Conservation (phyloP, 2,329 filamentous ascomycete species). For the Remersonia thermophila region DNA sequence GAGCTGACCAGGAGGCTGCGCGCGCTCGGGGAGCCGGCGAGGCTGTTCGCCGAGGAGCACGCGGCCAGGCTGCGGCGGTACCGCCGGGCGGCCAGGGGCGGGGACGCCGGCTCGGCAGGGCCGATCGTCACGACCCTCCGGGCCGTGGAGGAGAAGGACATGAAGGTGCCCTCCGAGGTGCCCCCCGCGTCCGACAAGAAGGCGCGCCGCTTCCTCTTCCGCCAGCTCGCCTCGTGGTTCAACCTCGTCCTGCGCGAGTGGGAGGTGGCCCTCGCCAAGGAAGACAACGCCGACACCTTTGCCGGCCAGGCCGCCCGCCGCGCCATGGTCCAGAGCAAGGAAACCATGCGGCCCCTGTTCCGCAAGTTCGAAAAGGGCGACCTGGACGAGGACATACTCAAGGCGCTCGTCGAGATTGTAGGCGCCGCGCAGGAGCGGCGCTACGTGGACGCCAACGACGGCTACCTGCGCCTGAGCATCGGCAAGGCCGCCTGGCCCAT, state of each 20-base stretch:
- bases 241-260: slow-evolving; percentile 90
- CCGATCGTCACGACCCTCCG: slow-evolving; percentile 79
- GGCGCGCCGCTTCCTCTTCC: slow-evolving; percentile 59
- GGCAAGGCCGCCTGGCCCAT: slow-evolving; percentile 98
- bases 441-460: slow-evolving; percentile 94
- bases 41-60: slow-evolving; percentile 73
- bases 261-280: slow-evolving; percentile 62
- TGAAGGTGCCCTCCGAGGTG: slow-evolving; percentile 62
- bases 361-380: slow-evolving; percentile 75
- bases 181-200: slow-evolving; percentile 49
- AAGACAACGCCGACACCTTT: slow-evolving; percentile 50
- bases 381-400: slow-evolving; percentile 64
- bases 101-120: slow-evolving; percentile 49
- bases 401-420: slow-evolving; percentile 83
- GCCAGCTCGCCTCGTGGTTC: slow-evolving; percentile 90
- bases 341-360: slow-evolving; percentile 83
- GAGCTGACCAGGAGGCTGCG: slow-evolving; percentile 58
- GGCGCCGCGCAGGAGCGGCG: slow-evolving; percentile 76
- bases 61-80: slow-evolving; percentile 58
- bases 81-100: slow-evolving; percentile 33
- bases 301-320: slow-evolving; percentile 71
- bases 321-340: slow-evolving; percentile 75
- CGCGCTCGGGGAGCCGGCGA: slow-evolving; percentile 57
- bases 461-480: slow-evolving; percentile 84
- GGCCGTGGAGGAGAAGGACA: slow-evolving; percentile 71